Conservation (phyloP, 306 rosid genomes). For the Oxytropis ochrocephala region DNA sequence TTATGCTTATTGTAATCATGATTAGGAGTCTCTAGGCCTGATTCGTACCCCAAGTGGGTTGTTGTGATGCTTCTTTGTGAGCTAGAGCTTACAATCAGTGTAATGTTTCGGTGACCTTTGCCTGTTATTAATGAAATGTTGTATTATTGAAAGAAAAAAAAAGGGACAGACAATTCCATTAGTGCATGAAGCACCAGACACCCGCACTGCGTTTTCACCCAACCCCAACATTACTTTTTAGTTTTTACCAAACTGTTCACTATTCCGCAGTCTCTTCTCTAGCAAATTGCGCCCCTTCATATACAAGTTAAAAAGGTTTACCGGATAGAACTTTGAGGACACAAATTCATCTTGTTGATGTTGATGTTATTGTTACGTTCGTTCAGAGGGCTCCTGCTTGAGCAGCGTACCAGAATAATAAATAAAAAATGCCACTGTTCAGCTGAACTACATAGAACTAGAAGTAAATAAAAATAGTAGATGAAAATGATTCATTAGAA, state of each 20-base stretch:
- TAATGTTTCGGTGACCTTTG: no score
- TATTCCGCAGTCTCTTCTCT: background rate
- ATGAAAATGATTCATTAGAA: slow-evolving; percentile 1
- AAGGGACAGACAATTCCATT: background rate
- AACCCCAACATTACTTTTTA: background rate
- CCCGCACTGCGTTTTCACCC: background rate
- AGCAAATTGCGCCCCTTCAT: background rate
- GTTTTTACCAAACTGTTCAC: background rate
- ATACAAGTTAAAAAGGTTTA: background rate
- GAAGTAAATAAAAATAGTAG: background rate
- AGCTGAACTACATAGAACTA: background rate
- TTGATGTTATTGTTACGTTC: background rate
- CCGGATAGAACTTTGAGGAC: background rate
- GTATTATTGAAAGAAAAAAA: no score
- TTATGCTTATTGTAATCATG: no score
- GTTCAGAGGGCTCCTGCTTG: background rate
- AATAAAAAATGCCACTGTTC: background rate
- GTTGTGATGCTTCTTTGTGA: no score
- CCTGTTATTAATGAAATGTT: no score
- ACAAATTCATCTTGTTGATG: background rate
- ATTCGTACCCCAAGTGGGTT: no score
- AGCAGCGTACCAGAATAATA: background rate
- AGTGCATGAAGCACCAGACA: background rate
- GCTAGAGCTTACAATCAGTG: no score
- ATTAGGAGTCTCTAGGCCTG: no score